Evolutionary conservation across 352 stramenopile species (phyloP).

Genomic region (Phytopythium kandeliae): DNA sequence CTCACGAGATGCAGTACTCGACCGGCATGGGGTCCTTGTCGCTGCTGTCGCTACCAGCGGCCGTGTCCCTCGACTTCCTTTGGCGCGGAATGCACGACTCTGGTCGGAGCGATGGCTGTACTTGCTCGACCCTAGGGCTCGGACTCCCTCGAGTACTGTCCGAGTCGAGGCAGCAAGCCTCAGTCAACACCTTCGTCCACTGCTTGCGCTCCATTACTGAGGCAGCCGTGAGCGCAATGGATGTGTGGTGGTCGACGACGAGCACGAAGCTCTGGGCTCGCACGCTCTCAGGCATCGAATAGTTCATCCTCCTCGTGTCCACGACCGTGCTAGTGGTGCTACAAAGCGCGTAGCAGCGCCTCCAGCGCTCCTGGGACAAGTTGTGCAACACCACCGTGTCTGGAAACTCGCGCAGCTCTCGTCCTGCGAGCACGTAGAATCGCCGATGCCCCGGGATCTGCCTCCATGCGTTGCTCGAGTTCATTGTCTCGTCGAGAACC

Average conservation of each 20-base stretch:
- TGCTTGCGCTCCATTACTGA: conserved; percentile 34
- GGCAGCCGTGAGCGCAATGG: conserved; percentile 33
- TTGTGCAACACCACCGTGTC: conserved; percentile 22
- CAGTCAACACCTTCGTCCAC: conserved; percentile 36
- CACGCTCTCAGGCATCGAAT: conserved; percentile 6
- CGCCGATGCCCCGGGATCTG: conserved; percentile 11
- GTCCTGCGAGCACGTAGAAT: conserved; percentile 30
- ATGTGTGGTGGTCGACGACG: conserved; percentile 7
- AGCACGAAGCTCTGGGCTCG: conserved; percentile 39
- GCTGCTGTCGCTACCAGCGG: conserved; percentile 4
- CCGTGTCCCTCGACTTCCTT: background rate
- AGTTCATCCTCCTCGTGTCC: background rate
- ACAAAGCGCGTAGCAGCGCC: conserved; percentile 14
- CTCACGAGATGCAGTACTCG: conserved; percentile 5
- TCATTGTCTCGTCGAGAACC: conserved; percentile 3
- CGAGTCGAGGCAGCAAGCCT: conserved; percentile 8
- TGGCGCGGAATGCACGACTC: background rate
- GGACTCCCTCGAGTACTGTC: conserved; percentile 2
- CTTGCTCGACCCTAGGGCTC: background rate
- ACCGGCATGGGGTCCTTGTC: conserved; percentile 4
- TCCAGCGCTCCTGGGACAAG: conserved; percentile 8
- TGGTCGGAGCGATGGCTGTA: background rate
- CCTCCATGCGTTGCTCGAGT: background rate
- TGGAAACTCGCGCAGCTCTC: conserved; percentile 23
- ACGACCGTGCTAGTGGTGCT: conserved; percentile 15